Evolutionary conservation across 352 stramenopile genomes (phyloP).

Genomic region (Globisporangium splendens): DNA sequence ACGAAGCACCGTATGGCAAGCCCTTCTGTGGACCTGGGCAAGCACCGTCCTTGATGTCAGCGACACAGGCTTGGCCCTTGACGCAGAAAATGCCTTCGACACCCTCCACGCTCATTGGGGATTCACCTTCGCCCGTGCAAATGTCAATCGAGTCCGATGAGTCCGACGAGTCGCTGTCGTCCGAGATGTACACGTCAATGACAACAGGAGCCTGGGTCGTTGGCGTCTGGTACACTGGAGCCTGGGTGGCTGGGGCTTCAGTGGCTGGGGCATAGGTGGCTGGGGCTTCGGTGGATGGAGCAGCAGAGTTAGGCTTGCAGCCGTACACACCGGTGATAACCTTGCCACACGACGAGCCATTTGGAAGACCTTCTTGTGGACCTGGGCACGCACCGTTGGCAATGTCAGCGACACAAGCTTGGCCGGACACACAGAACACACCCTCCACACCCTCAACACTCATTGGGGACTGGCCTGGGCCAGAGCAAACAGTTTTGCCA

Average conservation of each 20-base stretch:
- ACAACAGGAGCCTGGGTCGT: background rate
- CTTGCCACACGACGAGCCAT: conserved; percentile 37
- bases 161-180: background rate
- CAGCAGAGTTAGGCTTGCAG: conserved; percentile 28
- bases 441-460: conserved; percentile 37
- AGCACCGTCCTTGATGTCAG: conserved; percentile 9
- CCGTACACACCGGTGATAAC: conserved; percentile 41
- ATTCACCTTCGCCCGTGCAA: conserved; percentile 4
- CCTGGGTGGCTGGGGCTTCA: background rate
- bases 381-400: conserved; percentile 31
- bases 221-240: background rate
- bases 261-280: background rate
- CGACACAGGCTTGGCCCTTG: conserved; percentile 15
- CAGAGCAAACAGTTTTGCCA: background rate
- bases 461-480: conserved; percentile 9
- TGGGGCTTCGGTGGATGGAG: background rate
- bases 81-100: conserved; percentile 22
- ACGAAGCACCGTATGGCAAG: conserved; percentile 17
- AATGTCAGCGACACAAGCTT: conserved; percentile 25
- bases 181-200: background rate
- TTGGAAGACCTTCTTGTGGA: conserved; percentile 30
- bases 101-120: conserved; percentile 11
- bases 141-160: background rate
- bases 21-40: conserved; percentile 19
- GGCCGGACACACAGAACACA: conserved; percentile 38